A percentile compares a stretch with the other conserved stretches of the same genome.
Evolutionary conservation across 306 rosid species (phyloP).

Genomic region (Rubus idaeus): DNA sequence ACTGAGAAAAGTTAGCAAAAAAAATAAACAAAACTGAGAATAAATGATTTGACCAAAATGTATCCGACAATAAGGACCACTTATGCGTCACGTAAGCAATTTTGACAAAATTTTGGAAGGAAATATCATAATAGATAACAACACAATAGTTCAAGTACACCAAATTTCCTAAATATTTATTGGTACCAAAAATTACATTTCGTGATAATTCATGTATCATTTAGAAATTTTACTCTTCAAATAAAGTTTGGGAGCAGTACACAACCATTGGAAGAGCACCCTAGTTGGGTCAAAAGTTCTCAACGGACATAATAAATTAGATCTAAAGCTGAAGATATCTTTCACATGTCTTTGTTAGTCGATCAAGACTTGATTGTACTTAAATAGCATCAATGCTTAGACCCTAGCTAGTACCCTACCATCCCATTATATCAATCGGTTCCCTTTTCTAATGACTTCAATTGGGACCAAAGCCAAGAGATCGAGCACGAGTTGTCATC

Average conservation of each 20-base stretch:
- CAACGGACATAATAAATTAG: not conserved
- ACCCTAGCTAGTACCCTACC: not conserved
- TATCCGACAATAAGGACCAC: too few species aligned
- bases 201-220: too few species aligned
- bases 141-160: too few species aligned
- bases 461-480: constrained; percentile 20
- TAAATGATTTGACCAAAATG: too few species aligned
- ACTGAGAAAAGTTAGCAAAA: too few species aligned
- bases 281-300: not conserved
- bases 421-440: not conserved
- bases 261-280: not conserved
- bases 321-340: not conserved
- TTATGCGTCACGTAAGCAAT: too few species aligned
- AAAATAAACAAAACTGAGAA: too few species aligned
- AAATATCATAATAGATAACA: too few species aligned
- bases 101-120: too few species aligned
- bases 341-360: not conserved
- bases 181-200: too few species aligned
- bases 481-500: constrained; percentile 30
- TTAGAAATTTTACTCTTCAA: too few species aligned
- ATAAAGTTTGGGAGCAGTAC: not conserved
- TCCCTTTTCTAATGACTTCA: not conserved
- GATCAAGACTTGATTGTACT: not conserved
- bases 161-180: too few species aligned
- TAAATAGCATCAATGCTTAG: not conserved